phyloP scores from a whole-genome alignment of 2,329 filamentous ascomycete genomes.

The Pseudogymnoascus sp. region DNA sequence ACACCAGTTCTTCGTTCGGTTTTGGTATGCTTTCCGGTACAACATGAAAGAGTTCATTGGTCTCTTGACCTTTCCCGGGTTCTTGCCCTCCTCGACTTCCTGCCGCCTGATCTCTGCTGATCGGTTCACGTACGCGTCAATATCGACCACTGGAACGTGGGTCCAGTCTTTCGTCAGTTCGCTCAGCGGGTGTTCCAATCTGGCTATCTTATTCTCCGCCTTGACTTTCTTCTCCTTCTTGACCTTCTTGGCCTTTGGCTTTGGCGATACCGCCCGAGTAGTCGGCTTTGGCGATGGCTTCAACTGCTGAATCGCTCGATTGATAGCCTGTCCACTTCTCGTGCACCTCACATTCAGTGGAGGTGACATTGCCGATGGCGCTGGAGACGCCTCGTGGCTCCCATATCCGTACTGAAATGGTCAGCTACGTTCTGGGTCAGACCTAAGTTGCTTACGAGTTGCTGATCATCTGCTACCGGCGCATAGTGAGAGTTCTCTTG shows the following conservation, averaged over 20 bases:
- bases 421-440: background rate
- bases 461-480: background rate
- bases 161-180: constrained; percentile 57
- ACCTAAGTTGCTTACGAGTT: background rate
- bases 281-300: constrained; percentile 23
- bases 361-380: constrained; percentile 33
- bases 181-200: constrained; percentile 61
- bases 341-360: constrained; percentile 22
- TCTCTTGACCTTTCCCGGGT: constrained; percentile 70
- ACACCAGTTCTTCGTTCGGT: constrained; percentile 74
- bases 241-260: constrained; percentile 31
- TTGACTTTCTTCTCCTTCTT: constrained; percentile 34
- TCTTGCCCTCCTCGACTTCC: constrained; percentile 62
- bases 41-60: constrained; percentile 99
- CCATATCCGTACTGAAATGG: constrained; percentile 34
- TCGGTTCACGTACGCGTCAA: constrained; percentile 71
- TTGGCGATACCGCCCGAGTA: constrained; percentile 10
- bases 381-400: constrained; percentile 46
- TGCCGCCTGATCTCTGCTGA: constrained; percentile 54
- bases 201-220: constrained; percentile 40
- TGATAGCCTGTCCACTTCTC: constrained; percentile 23
- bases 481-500: background rate
- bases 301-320: constrained; percentile 20
- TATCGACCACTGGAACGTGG: constrained; percentile 62
- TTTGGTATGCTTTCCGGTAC: constrained; percentile 87